Base-by-base conservation (phyloP, 106 monocot species). In the Agapanthus africanus region DNA sequence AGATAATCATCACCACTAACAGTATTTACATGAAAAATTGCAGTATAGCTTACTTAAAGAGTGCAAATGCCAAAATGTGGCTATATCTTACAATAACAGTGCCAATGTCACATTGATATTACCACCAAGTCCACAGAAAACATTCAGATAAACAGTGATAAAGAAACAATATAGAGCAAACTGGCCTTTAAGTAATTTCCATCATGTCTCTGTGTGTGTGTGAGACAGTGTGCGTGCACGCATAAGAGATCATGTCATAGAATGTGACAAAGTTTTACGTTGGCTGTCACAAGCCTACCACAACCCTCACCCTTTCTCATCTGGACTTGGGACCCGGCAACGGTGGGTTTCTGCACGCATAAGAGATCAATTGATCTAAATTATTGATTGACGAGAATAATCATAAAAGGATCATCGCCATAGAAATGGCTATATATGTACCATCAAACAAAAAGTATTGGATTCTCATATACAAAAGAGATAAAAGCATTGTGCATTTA, bases 331-430 rank as follows among this genome's bases (percentile, higher is more conserved):
- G n/a, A n/a, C n/a, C n/a, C n/a, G n/a, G n/a, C n/a, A n/a, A n/a
- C n/a, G n/a, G n/a, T n/a, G n/a, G n/a, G n/a, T n/a, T n/a, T n/a
- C n/a, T n/a, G n/a, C n/a, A n/a, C n/a, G n/a, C n/a, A n/a, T n/a
- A n/a, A n/a, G n/a, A n/a, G n/a, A n/a, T n/a, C n/a, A n/a, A n/a
- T n/a, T n/a, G n/a, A n/a, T n/a, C n/a, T n/a, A n/a, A n/a, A n/a
- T n/a, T n/a, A n/a, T n/a, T n/a, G n/a, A 47, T 36, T 70, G 25
- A 16, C 35, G 9, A 54, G 0, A 35, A 23, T 37, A 35, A 47
- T n/a, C n/a, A 67, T 67, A 67, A 46, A 67, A 34, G 68, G 42
- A 44, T n/a, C 11, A 25, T 23, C 37, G 37, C 23, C 22, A 16
- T 13, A 70, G 13, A 31, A n/a, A 57, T 14, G 4, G 30, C 14